Base-by-base conservation (phyloP, 306 rosid genomes). In the Castanospermum australe region DNA sequence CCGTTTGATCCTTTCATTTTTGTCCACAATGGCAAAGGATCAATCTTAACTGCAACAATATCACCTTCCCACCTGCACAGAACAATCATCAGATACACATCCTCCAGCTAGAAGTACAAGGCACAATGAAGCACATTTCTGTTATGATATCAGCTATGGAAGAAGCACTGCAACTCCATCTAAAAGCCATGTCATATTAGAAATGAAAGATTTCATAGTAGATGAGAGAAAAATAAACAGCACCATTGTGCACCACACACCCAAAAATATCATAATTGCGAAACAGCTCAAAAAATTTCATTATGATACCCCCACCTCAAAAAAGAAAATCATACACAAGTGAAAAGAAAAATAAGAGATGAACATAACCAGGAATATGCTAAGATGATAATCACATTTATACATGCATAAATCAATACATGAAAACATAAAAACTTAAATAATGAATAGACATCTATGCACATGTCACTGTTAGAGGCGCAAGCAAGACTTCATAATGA, bases 41-140 rank as follows among this genome's bases (percentile, higher is more conserved):
- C 96, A 76, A 92, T 54, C 88, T 74, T 89, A 33, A 95, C 52
- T 15, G 87, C 98, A 68, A 95, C 98, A 64, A 85, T 80, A 79
- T 95, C 99, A 39, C 99, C 98, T 84, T 95, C 97, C 97, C 79
- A 92, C 85, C 97, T 95, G 35, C 85, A 87, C 38, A 88, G 33
- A 76, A 81, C 41, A 81, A 75, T 78, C 70, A 60, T 76, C 35
- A 82, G 75, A 83, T 17, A 35, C 3, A 17, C 52, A 57, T 75
- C 35, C 41, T 47, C 59, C 36, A 65, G 76, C 28, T 20, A 67
- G 25, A 73, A 24, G 62, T 33, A 73, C 64, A 82, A 36, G 18
- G 42, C 25, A 77, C 35, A 54, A 36, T 20, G 56, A 71, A 20
- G 30, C 59, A 74, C 52, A 70, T 60, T 36, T 81, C 44, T 25